These are phyloP conservation scores for Aciculoconidium aculeatum DNA, from an alignment of 805 yeast genomes.

Conservation along the genomic window DNA sequence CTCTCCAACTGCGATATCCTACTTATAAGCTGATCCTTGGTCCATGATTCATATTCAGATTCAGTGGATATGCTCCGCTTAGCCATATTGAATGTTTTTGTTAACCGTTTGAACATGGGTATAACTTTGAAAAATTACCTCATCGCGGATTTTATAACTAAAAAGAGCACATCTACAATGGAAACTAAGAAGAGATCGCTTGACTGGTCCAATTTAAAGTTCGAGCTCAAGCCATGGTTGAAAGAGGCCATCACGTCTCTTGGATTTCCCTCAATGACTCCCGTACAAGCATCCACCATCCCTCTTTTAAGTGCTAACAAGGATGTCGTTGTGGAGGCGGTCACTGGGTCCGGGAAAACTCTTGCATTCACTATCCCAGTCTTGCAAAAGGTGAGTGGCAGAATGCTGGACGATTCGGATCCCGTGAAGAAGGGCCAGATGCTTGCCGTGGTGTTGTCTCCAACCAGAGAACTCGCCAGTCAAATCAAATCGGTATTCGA, in stretches of 20 bases:
- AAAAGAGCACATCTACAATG: too few species aligned
- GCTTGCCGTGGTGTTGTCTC: conserved; percentile 67
- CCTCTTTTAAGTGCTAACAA: conserved; percentile 80
- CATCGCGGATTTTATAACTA: too few species aligned
- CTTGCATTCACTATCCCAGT: conserved; percentile 84
- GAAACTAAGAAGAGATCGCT: conserved; percentile 37
- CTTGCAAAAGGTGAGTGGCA: conserved; percentile 52
- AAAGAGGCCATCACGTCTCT: conserved; percentile 62
- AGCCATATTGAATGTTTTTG: too few species aligned
- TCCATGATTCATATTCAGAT: too few species aligned
- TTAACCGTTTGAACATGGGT: too few species aligned
- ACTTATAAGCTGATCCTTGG: conserved; percentile 56
- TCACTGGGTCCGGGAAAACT: conserved; percentile 98
- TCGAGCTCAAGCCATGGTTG: conserved; percentile 63
- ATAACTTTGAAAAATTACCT: too few species aligned
- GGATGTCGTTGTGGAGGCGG: conserved; percentile 96
- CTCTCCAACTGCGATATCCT: conserved; percentile 54
- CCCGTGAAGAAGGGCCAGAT: conserved; percentile 57
- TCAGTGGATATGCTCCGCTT: too few species aligned
- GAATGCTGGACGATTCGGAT: conserved; percentile 18
- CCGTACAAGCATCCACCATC: conserved; percentile 93
- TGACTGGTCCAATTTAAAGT: conserved; percentile 54
- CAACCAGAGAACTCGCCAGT: conserved; percentile 63
- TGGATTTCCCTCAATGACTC: conserved; percentile 84
- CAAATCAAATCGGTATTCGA: conserved; percentile 69